phyloP scores from a whole-genome alignment of 2,329 filamentous ascomycete genomes.

The Pestalotiopsis sp. region DNA sequence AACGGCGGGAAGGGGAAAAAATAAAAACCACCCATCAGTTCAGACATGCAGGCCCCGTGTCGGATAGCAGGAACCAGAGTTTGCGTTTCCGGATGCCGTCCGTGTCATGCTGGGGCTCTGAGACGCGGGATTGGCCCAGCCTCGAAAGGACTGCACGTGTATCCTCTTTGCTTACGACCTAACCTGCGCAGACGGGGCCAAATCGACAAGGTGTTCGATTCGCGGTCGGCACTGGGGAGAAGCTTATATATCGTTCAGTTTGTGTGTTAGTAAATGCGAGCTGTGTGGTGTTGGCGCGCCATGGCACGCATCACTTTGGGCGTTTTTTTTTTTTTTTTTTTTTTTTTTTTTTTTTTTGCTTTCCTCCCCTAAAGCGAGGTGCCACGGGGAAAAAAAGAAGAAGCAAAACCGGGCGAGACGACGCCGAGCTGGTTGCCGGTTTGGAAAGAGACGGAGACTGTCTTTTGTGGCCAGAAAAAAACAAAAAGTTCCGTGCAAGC shows the following conservation, averaged over 20 bases:
- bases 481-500: too few species aligned
- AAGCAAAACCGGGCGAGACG: too few species aligned
- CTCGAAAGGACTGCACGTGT: neutral
- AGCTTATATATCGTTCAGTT: neutral
- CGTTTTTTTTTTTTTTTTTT: too few species aligned
- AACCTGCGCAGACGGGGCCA: neutral
- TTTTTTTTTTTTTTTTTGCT: too few species aligned
- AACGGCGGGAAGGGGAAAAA: neutral
- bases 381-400: too few species aligned
- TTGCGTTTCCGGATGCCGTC: neutral
- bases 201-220: neutral
- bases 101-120: slow-evolving; percentile 1
- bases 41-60: neutral
- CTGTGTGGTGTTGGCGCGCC: neutral
- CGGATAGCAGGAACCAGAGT: neutral
- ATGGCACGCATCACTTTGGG: neutral
- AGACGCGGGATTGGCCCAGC: neutral
- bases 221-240: neutral
- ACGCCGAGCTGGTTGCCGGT: too few species aligned
- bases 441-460: too few species aligned
- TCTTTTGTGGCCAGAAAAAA: too few species aligned
- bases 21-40: neutral
- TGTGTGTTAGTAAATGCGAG: neutral
- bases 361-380: too few species aligned
- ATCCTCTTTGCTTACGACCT: neutral